Percentiles rank a stretch among this genome's conserved stretches.
These are phyloP conservation scores for Pestalotiopsis sp. DNA, from an alignment of 2,329 filamentous ascomycete genomes.

Conservation along the genomic window DNA sequence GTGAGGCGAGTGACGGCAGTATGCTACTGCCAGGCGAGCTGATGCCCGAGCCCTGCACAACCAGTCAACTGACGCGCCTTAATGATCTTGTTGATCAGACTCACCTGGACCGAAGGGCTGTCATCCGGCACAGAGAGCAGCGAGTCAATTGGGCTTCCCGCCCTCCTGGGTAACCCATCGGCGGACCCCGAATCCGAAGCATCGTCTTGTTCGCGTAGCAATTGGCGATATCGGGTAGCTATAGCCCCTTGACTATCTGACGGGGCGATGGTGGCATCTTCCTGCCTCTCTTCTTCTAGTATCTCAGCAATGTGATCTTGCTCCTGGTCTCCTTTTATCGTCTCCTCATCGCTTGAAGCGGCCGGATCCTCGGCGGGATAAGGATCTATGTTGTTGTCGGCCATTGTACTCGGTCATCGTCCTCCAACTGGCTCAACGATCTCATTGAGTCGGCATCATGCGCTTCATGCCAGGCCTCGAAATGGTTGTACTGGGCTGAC, in stretches of 20 bases:
- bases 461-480: slow-evolving; percentile 23
- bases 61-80: slow-evolving; percentile 22
- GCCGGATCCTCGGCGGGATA: slow-evolving; percentile 40
- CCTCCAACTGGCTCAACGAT: slow-evolving; percentile 30
- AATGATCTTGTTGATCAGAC: not conserved
- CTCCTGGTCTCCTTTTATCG: slow-evolving; percentile 38
- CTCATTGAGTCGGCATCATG: slow-evolving; percentile 30
- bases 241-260: slow-evolving; percentile 35
- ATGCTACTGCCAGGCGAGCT: slow-evolving; percentile 76
- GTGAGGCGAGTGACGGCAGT: slow-evolving; percentile 69
- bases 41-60: slow-evolving; percentile 57
- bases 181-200: slow-evolving; percentile 56
- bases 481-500: not conserved
- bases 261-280: slow-evolving; percentile 25
- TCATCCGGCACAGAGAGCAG: slow-evolving; percentile 78
- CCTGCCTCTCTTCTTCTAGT: slow-evolving; percentile 36
- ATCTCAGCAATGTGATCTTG: slow-evolving; percentile 38
- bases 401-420: slow-evolving; percentile 43
- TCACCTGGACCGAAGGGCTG: slow-evolving; percentile 79
- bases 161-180: slow-evolving; percentile 55
- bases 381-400: slow-evolving; percentile 43
- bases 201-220: slow-evolving; percentile 47
- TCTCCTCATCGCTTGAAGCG: slow-evolving; percentile 44
- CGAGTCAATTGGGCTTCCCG: slow-evolving; percentile 71
- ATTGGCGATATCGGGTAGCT: slow-evolving; percentile 46